Evolutionary conservation across 1,139 yeast species (phyloP).

Genomic region (Blastobotrys persicus): DNA sequence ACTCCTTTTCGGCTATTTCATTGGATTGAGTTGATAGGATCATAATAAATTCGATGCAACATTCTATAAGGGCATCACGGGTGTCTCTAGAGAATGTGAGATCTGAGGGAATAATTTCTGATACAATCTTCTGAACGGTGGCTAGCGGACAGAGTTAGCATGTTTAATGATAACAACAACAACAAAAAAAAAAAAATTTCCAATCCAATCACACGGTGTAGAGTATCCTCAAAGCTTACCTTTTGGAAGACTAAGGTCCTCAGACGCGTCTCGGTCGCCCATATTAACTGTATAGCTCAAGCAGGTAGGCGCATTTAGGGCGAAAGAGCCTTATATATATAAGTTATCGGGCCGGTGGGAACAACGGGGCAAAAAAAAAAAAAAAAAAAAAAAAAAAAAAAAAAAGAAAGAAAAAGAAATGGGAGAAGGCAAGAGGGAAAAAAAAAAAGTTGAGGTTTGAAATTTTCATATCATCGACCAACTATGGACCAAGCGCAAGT

Average conservation of each 20-base stretch:
- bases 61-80: slow-evolving; percentile 90
- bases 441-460: slow-evolving; percentile 14
- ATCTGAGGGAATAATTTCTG: slow-evolving; percentile 85
- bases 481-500: slow-evolving; percentile 23
- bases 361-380: not conserved
- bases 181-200: not conserved
- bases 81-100: slow-evolving; percentile 90
- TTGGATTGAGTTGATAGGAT: slow-evolving; percentile 89
- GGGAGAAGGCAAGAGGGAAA: not conserved
- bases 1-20: slow-evolving; percentile 94
- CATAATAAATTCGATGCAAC: slow-evolving; percentile 95
- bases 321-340: slow-evolving; percentile 5
- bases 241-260: slow-evolving; percentile 44
- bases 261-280: slow-evolving; percentile 36
- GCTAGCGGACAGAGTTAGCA: slow-evolving; percentile 45
- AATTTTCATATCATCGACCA: slow-evolving; percentile 5
- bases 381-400: not conserved
- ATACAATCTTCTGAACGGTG: slow-evolving; percentile 90
- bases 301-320: not conserved
- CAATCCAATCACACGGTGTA: not conserved
- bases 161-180: too few relatives aligned
- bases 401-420: not conserved
- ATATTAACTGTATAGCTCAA: slow-evolving; percentile 18
- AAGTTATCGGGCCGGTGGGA: not conserved
- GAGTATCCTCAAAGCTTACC: too few relatives aligned